These are phyloP conservation scores for Candida multigemmis DNA, from an alignment of 805 yeast species.

Conservation along the genomic window DNA sequence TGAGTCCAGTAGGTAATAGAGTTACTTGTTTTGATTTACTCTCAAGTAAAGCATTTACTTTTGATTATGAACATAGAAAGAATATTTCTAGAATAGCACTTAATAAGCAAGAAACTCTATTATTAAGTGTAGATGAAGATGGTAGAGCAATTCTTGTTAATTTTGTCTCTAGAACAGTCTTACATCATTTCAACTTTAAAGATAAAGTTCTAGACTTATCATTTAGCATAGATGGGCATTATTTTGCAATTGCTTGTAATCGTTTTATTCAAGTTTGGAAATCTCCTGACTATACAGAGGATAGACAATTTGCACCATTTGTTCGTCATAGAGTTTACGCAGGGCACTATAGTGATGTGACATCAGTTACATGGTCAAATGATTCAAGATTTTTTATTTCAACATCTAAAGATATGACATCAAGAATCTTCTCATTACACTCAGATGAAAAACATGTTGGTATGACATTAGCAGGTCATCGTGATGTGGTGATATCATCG, in stretches of 20 bases:
- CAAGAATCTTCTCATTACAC: conserved; percentile 71
- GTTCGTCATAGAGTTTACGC: conserved; percentile 84
- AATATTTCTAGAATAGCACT: conserved; percentile 73
- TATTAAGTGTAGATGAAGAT: conserved; percentile 79
- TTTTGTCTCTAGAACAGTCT: conserved; percentile 69
- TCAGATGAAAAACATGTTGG: conserved; percentile 64
- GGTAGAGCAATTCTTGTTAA: conserved; percentile 92
- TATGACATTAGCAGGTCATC: conserved; percentile 84
- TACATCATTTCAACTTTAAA: conserved; percentile 91
- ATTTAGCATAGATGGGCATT: conserved; percentile 82
- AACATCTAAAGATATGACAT: conserved; percentile 83
- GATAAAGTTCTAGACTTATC: conserved; percentile 64
- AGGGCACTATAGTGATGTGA: conserved; percentile 83
- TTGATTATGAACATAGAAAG: conserved; percentile 86
- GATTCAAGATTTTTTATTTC: conserved; percentile 86
- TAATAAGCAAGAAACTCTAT: conserved; percentile 70
- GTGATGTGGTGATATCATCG: conserved; percentile 81
- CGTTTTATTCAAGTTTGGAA: conserved; percentile 88
- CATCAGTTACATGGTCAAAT: conserved; percentile 76
- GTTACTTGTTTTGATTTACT: conserved; percentile 82
- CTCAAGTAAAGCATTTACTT: conserved; percentile 79
- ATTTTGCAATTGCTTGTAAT: conserved; percentile 79
- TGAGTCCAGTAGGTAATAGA: conserved; percentile 93
- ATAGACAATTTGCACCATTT: conserved; percentile 93
- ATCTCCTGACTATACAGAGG: conserved; percentile 74